A percentile compares a stretch with the other conserved stretches of the same genome.
Evolutionary conservation across 306 rosid species (phyloP).

Genomic region (Rosa chinensis): DNA sequence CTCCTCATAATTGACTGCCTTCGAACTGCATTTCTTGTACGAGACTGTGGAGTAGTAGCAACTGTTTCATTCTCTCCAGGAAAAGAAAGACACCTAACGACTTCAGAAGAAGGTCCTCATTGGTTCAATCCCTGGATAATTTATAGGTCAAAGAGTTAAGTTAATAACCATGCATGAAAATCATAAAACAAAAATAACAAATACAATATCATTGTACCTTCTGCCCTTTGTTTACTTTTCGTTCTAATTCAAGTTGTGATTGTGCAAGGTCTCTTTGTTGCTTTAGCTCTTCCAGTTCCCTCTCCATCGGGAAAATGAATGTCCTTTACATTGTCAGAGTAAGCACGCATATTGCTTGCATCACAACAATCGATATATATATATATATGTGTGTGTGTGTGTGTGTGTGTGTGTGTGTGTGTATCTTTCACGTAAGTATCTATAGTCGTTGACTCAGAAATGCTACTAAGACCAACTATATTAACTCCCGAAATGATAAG

Average conservation of each 20-base stretch:
- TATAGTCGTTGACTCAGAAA: no score
- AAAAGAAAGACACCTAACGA: conserved; percentile 84
- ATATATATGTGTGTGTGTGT: no score
- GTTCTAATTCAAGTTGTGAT: conserved; percentile 65
- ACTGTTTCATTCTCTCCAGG: conserved; percentile 47
- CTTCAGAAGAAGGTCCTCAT: conserved; percentile 68
- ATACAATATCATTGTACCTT: conserved; percentile 45
- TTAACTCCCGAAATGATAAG: no score
- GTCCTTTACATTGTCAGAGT: conserved; percentile 6
- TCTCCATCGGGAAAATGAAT: conserved; percentile 61
- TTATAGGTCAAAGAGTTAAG: conserved; percentile 16
- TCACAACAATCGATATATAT: no score
- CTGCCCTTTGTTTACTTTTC: conserved; percentile 45
- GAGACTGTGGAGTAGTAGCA: conserved; percentile 39
- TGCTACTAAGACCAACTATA: no score
- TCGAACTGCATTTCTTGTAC: conserved; percentile 34
- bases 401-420: no score
- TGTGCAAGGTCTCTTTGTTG: conserved; percentile 63
- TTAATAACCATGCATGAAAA: neutral
- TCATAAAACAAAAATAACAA: conserved; percentile 9
- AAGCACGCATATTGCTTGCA: no score
- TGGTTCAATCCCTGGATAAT: conserved; percentile 54
- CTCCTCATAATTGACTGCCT: conserved; percentile 68
- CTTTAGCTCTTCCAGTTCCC: conserved; percentile 82
- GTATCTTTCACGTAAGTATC: no score